These are phyloP conservation scores for Chamaecrista fasciculata DNA, from an alignment of 306 rosid species.

Conservation along the genomic window DNA sequence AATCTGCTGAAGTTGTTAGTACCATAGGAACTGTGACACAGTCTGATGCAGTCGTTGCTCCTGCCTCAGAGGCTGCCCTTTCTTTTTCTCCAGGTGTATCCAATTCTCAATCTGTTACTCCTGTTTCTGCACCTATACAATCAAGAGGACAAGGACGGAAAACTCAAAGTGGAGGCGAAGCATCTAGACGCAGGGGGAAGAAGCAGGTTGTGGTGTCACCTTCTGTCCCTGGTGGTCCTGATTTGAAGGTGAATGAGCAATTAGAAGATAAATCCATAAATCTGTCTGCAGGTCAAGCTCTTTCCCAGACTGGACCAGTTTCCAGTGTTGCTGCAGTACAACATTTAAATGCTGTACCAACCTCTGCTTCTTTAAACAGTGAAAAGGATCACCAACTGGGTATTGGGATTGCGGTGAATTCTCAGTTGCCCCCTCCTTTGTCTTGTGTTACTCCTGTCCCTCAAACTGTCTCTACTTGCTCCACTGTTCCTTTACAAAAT, in stretches of 20 bases:
- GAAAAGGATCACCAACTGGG: slow-evolving; percentile 39
- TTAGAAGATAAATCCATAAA: slow-evolving; percentile 42
- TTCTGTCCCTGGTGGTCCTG: slow-evolving; percentile 48
- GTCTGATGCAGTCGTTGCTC: slow-evolving; percentile 40
- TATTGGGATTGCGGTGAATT: slow-evolving; percentile 44
- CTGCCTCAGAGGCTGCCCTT: slow-evolving; percentile 38
- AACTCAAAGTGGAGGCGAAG: slow-evolving; percentile 56
- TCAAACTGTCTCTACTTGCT: slow-evolving; percentile 47
- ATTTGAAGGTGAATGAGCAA: slow-evolving; percentile 49
- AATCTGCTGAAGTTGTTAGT: slow-evolving; percentile 39
- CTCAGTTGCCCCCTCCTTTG: slow-evolving; percentile 41
- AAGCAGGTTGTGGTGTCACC: slow-evolving; percentile 51
- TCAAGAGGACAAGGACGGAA: slow-evolving; percentile 70
- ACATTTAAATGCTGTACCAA: slow-evolving; percentile 38
- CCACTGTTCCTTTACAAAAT: slow-evolving; percentile 43
- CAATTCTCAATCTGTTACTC: slow-evolving; percentile 38
- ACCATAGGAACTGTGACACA: slow-evolving; percentile 34
- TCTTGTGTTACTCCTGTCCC: slow-evolving; percentile 45
- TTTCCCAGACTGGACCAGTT: slow-evolving; percentile 36
- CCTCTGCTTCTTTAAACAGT: slow-evolving; percentile 43
- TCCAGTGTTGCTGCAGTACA: slow-evolving; percentile 40
- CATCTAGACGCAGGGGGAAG: slow-evolving; percentile 78
- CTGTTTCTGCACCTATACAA: slow-evolving; percentile 47
- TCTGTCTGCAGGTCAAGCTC: slow-evolving; percentile 45
- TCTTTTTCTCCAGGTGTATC: slow-evolving; percentile 40